Evolutionary conservation across 1,284 basidiomycete genomes (phyloP).

Genomic region (Abortiporus biennis): DNA sequence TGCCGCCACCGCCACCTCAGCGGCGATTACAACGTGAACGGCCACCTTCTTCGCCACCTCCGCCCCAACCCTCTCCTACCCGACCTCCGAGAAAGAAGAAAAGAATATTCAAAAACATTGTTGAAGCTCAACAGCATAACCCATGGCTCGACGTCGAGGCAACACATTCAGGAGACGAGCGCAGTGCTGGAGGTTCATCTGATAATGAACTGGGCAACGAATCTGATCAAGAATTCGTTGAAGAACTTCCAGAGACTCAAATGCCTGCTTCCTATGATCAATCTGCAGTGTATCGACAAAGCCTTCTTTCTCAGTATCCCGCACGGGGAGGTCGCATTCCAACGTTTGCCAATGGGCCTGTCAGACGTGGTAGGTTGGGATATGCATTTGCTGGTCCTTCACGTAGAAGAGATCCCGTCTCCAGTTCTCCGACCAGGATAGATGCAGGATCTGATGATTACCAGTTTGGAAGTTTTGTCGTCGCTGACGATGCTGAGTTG

Average conservation of each 20-base stretch:
- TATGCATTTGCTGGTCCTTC: conserved; percentile 12
- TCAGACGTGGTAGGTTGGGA: conserved; percentile 29
- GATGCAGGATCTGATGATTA: conserved; percentile 55
- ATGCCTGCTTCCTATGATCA: conserved; percentile 73
- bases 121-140: conserved; percentile 34
- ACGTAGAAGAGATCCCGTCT: conserved; percentile 13
- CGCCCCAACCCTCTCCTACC: conserved; percentile 19
- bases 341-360: conserved; percentile 44
- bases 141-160: conserved; percentile 63
- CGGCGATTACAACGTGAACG: conserved; percentile 36
- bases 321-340: conserved; percentile 34
- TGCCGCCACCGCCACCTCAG: conserved; percentile 33
- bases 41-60: conserved; percentile 21
- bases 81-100: conserved; percentile 28
- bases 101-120: conserved; percentile 25
- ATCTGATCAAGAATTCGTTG: conserved; percentile 64
- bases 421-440: conserved; percentile 53
- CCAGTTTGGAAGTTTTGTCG: conserved; percentile 68
- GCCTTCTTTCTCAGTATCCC: conserved; percentile 65
- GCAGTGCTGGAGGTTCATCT: conserved; percentile 53
- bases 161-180: conserved; percentile 75
- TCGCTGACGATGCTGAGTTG: conserved; percentile 66
- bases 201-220: conserved; percentile 58
- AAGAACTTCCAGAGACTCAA: conserved; percentile 65
- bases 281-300: conserved; percentile 55